phyloP scores from a whole-genome alignment of 257 asterid species.

The Salvia miltiorrhiza region DNA sequence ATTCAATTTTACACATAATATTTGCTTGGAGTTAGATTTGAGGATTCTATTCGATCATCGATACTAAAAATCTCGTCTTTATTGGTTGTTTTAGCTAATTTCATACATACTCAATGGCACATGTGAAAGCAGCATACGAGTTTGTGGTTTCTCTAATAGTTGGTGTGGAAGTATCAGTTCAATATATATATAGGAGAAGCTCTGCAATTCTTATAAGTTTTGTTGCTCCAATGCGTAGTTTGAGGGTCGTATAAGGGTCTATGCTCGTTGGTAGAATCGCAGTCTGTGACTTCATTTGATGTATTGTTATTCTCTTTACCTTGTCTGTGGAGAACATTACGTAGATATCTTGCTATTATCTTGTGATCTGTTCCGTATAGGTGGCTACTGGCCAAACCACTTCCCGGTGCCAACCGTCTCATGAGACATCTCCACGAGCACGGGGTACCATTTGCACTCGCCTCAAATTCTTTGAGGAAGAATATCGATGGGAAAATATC shows the following conservation, averaged over 20 bases:
- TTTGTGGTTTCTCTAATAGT: neutral
- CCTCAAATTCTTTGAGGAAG: conserved; percentile 65
- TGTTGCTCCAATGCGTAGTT: neutral
- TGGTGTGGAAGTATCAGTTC: neutral
- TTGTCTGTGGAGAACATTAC: neutral
- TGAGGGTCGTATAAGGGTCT: neutral
- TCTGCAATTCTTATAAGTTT: neutral
- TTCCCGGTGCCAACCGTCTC: conserved; percentile 88
- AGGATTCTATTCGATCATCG: neutral
- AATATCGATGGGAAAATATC: conserved; percentile 63
- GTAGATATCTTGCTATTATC: neutral
- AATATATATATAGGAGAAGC: neutral
- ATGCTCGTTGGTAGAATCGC: neutral
- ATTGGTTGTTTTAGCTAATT: neutral
- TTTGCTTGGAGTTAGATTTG: neutral
- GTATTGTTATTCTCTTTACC: neutral
- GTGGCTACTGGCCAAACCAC: conserved; percentile 69
- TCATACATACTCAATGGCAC: neutral
- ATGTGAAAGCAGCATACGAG: neutral
- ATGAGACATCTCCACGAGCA: conserved; percentile 65
- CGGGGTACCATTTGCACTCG: conserved; percentile 74
- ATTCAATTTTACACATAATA: too few relatives aligned
- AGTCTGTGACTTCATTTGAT: neutral
- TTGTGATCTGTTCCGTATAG: conserved; percentile 31
- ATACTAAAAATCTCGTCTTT: neutral